Base-by-base conservation (phyloP, 2,329 filamentous ascomycete species). In the Aspergillus ochraceoroseus region DNA sequence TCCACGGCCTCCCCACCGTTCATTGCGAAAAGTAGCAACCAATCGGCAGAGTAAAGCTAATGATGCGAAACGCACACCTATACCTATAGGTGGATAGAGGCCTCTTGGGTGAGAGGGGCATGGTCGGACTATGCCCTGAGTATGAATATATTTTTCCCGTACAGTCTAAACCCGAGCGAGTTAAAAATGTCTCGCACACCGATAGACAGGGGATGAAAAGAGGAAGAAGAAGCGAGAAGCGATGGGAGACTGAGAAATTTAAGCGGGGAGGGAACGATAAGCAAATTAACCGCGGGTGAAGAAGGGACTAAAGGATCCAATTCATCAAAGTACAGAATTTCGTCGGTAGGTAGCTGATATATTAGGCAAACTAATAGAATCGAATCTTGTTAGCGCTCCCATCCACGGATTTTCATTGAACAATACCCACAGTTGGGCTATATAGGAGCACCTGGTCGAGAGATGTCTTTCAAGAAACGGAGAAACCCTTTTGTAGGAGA, bases 21-120 rank as follows among this genome's bases (percentile, higher is more conserved):
- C 55, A 63, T 58, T 45, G 47, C 41, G 52, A 51, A 18, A 32
- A 27, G 38, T 41, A 40, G 43, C 31, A 38, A 29, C 36, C 17
- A 13, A 41, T 35, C 32, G 39, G 32, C 17, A 19, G 39, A 36
- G 25, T 28, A 41, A 36, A 44, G 18, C 38, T 47, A 39, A 19
- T 28, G 43, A 34, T 46, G 39, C 35, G 27, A 27, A 41, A 43
- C 41, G 49, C 43, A 49, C 49, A 51, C 52, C 55, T 53, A 46
- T 48, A 49, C 46, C 49, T 57, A 53, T 46, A 58, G 51, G 51
- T 53, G 41, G 45, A 58, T 47, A 48, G 46, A 38, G 51, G 51
- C 45, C 41, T 41, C 44, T 43, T 43, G 25, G 40, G 38, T 62
- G 47, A 46, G 47, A 52, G 43, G 59, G 41, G 56, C 62, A 65